These are phyloP conservation scores for Hyphopichia khmerensis DNA, from an alignment of 1,139 yeast genomes.

Conservation along the genomic window DNA sequence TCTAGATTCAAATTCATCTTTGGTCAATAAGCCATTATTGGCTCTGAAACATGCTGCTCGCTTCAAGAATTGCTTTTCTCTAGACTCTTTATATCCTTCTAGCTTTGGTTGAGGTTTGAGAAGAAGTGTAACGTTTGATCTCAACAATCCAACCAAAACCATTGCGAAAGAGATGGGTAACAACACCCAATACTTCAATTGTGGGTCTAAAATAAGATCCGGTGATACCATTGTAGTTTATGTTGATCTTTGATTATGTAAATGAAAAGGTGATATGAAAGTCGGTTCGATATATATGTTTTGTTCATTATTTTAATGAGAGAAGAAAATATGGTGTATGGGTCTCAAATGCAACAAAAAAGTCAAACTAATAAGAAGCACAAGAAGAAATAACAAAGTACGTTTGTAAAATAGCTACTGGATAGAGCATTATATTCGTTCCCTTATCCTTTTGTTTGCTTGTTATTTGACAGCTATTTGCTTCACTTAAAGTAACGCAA, in stretches of 20 bases:
- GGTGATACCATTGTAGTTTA: conserved; percentile 13
- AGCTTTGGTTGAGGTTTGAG: conserved; percentile 59
- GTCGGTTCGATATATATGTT: too few relatives aligned
- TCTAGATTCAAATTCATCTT: conserved; percentile 47
- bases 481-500: too few relatives aligned
- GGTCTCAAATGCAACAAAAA: too few relatives aligned
- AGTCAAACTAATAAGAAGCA: not conserved
- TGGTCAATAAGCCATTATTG: conserved; percentile 47
- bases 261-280: not conserved
- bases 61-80: conserved; percentile 63
- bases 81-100: conserved; percentile 48
- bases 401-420: too few relatives aligned
- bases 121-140: conserved; percentile 66
- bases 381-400: too few relatives aligned
- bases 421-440: too few relatives aligned
- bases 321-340: not conserved
- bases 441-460: too few relatives aligned
- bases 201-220: conserved; percentile 67
- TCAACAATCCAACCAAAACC: conserved; percentile 83
- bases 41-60: conserved; percentile 54
- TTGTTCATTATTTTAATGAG: too few relatives aligned
- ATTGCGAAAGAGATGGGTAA: conserved; percentile 86
- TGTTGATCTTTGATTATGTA: not conserved
- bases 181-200: conserved; percentile 84
- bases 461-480: too few relatives aligned